Conservation (phyloP, 2,329 filamentous ascomycete species). For the Didymella keratinophila region DNA sequence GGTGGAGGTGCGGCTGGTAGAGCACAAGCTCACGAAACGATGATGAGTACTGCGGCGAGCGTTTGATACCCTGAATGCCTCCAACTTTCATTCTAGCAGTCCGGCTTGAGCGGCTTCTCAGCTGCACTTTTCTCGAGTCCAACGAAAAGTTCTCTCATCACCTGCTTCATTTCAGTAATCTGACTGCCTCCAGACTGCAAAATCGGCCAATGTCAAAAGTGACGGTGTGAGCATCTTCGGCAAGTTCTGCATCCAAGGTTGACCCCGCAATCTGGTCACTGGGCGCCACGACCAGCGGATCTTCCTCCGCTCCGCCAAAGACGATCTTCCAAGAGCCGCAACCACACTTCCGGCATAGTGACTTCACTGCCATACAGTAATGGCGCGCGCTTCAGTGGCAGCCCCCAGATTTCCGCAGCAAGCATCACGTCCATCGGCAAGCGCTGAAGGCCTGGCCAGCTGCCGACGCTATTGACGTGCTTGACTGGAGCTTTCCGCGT, state of each 20-base stretch:
- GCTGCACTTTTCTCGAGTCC: not conserved
- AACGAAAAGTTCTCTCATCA: not conserved
- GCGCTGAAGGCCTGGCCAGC: conserved; percentile 1
- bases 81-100: not conserved
- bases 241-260: conserved; percentile 14
- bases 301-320: not conserved
- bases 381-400: not conserved
- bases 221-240: not conserved
- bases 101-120: not conserved
- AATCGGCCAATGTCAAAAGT: too few relatives aligned
- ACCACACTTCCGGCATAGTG: not conserved
- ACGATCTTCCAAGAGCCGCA: conserved; percentile 4
- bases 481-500: conserved; percentile 6
- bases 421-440: not conserved
- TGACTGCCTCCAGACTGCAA: not conserved
- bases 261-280: conserved; percentile 30
- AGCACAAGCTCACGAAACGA: not conserved
- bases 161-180: not conserved
- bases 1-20: conserved; percentile 18
- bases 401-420: too few relatives aligned
- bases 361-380: not conserved
- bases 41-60: not conserved
- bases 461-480: not conserved
- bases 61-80: not conserved
- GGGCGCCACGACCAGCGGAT: conserved; percentile 10